phyloP scores from a whole-genome alignment of 2,329 filamentous ascomycete genomes.

The Ceratocystis variospora region DNA sequence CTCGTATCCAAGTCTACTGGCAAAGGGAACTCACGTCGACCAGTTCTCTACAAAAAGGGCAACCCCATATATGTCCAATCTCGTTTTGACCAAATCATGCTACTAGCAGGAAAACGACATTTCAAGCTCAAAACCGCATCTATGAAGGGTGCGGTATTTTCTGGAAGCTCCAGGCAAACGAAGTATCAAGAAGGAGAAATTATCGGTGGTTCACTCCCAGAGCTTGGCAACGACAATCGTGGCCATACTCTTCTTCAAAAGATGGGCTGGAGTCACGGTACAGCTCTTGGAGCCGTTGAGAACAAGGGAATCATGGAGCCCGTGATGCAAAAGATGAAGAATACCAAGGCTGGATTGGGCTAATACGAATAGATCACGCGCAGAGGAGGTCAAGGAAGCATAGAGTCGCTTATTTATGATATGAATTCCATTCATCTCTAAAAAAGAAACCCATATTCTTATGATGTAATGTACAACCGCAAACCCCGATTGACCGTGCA shows the following conservation, averaged over 20 bases:
- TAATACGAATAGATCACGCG: constrained; percentile 21
- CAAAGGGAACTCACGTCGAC: constrained; percentile 56
- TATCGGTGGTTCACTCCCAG: constrained; percentile 72
- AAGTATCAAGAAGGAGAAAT: constrained; percentile 58
- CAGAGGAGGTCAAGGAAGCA: background rate
- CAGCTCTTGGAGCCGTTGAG: constrained; percentile 62
- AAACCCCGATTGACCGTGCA: constrained; percentile 54
- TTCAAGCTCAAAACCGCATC: constrained; percentile 13
- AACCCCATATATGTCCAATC: background rate
- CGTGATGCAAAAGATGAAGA: constrained; percentile 77
- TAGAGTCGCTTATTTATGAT: constrained; percentile 30
- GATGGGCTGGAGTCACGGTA: constrained; percentile 91
- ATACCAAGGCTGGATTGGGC: constrained; percentile 71
- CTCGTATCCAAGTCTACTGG: constrained; percentile 78
- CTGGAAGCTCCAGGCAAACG: constrained; percentile 21
- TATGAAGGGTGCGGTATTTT: background rate
- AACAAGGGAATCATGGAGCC: constrained; percentile 84
- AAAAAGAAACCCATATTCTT: constrained; percentile 42
- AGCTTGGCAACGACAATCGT: constrained; percentile 68
- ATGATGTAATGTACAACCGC: constrained; percentile 60
- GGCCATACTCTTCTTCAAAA: constrained; percentile 83
- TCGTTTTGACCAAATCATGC: constrained; percentile 1
- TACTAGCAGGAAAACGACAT: constrained; percentile 4
- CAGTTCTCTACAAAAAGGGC: constrained; percentile 44
- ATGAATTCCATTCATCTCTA: constrained; percentile 45